Conservation (phyloP, 768 basidiomycete genomes). For the Serendipita vermifera region DNA sequence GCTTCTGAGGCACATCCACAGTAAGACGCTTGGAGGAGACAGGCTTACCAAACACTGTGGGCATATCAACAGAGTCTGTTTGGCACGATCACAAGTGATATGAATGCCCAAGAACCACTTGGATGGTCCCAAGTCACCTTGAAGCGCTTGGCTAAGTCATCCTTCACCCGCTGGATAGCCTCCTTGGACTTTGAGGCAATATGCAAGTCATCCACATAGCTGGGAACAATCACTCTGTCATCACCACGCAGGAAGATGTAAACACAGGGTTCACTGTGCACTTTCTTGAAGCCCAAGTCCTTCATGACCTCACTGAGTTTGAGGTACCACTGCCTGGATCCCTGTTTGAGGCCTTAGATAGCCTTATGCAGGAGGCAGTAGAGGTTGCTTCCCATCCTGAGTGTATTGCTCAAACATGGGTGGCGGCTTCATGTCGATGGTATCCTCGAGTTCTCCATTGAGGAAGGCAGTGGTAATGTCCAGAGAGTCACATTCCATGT, state of each 20-base stretch:
- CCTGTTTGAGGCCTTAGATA: conserved; percentile 23
- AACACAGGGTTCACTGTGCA: background rate
- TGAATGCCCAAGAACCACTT: conserved; percentile 16
- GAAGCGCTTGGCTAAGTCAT: background rate
- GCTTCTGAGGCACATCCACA: background rate
- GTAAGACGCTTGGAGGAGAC: conserved; percentile 15
- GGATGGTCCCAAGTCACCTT: background rate
- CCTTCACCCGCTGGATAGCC: conserved; percentile 12
- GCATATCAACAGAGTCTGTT: conserved; percentile 15
- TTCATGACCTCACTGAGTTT: conserved; percentile 8
- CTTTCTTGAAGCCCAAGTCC: conserved; percentile 14
- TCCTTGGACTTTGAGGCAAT: conserved; percentile 18
- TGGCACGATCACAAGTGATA: conserved; percentile 13
- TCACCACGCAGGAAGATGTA: background rate
- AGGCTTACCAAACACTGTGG: conserved; percentile 13
- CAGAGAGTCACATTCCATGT: conserved; percentile 13
- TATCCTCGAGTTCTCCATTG: conserved; percentile 19
- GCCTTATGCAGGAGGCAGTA: conserved; percentile 13
- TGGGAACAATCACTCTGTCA: conserved; percentile 2
- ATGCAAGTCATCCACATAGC: conserved; percentile 24
- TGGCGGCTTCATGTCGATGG: conserved; percentile 20
- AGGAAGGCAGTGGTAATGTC: conserved; percentile 18
- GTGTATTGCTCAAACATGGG: conserved; percentile 12
- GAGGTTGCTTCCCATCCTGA: background rate
- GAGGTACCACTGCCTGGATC: conserved; percentile 14